Evolutionary conservation across 1,284 basidiomycete species (phyloP).

Genomic region (Cryptococcus sp.): DNA sequence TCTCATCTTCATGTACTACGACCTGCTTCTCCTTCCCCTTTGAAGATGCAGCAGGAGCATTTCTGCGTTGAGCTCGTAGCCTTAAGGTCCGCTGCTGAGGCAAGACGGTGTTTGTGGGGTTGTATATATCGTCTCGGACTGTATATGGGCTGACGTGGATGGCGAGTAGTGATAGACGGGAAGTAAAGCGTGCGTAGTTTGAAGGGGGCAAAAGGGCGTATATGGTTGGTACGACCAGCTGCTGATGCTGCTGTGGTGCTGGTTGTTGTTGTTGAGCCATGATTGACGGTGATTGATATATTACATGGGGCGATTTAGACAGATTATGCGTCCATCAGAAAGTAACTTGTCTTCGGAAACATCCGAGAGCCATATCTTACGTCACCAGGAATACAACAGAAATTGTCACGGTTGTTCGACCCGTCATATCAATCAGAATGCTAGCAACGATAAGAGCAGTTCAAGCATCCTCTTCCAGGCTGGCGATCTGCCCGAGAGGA

Average conservation of each 20-base stretch:
- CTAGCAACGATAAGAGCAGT: not conserved
- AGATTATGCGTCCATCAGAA: too few relatives aligned
- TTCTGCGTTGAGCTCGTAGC: constrained; percentile 8
- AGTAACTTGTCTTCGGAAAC: not conserved
- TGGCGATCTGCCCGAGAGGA: not conserved
- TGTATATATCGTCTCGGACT: constrained; percentile 30
- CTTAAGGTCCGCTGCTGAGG: constrained; percentile 27
- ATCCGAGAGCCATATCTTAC: not conserved
- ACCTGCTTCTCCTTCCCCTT: constrained; percentile 2
- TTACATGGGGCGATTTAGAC: too few relatives aligned
- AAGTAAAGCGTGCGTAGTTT: constrained; percentile 17
- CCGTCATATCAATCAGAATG: not conserved
- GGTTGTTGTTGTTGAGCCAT: not conserved
- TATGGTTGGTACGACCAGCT: constrained; percentile 26
- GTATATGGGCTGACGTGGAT: constrained; percentile 24
- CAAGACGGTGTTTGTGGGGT: constrained; percentile 26
- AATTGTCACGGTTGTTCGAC: too few relatives aligned
- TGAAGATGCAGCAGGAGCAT: not conserved
- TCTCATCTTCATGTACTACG: constrained; percentile 8
- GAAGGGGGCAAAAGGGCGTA: constrained; percentile 32
- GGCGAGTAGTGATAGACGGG: constrained; percentile 31
- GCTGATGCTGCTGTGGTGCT: not conserved
- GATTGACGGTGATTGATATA: not conserved
- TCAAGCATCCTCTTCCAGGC: not conserved
- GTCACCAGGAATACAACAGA: too few relatives aligned